Evolutionary conservation across 140 eudicot species (phyloP).

Genomic region (Flaveria floridana): DNA sequence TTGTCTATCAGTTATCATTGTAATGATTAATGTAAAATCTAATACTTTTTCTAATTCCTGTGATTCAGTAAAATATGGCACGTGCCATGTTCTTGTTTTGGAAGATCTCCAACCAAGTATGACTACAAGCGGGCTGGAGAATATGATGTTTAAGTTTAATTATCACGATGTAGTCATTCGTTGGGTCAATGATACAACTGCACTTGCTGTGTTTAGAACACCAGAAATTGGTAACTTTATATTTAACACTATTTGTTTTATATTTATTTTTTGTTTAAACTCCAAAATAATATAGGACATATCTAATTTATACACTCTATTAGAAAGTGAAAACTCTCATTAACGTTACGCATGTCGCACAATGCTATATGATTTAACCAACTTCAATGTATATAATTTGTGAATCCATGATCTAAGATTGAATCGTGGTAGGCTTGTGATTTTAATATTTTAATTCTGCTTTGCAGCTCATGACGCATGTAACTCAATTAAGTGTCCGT

Average conservation of each 20-base stretch:
- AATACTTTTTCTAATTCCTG: conserved; percentile 4
- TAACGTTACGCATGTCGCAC: neutral
- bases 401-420: neutral
- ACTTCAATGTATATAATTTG: neutral
- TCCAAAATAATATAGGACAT: neutral
- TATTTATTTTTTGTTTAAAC: neutral
- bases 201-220: conserved; percentile 82
- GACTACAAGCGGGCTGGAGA: conserved; percentile 78
- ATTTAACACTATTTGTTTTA: neutral
- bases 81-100: conserved; percentile 80
- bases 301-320: neutral
- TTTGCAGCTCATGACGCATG: conserved; percentile 86
- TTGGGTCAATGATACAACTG: conserved; percentile 85
- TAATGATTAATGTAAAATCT: conserved; percentile 4
- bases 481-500: conserved; percentile 54
- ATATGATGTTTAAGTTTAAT: conserved; percentile 57
- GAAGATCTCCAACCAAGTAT: conserved; percentile 76
- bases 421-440: neutral
- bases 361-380: neutral
- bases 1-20: conserved; percentile 4
- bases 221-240: conserved; percentile 66
- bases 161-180: conserved; percentile 69
- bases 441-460: conserved; percentile 20
- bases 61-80: conserved; percentile 66
- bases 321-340: neutral